Evolutionary conservation across 2,329 filamentous ascomycete genomes (phyloP).

Genomic region (Botryotinia calthae): DNA sequence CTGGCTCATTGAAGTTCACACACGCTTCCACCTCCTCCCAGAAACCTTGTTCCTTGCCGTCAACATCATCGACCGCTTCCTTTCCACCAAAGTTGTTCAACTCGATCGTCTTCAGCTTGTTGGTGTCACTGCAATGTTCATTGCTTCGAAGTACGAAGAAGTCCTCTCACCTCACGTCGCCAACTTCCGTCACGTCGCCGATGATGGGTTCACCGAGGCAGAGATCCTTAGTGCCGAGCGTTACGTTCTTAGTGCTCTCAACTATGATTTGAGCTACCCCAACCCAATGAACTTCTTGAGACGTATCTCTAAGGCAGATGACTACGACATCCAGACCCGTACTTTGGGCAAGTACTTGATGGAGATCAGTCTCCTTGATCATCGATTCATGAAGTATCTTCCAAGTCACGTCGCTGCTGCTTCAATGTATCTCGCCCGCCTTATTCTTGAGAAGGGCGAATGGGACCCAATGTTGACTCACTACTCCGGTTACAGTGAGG

Average conservation of each 20-base stretch:
- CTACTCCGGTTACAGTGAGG: constrained; percentile 90
- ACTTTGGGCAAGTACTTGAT: constrained; percentile 97
- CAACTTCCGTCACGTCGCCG: constrained; percentile 95
- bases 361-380: constrained; percentile 93
- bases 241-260: constrained; percentile 83
- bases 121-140: constrained; percentile 98
- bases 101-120: constrained; percentile 95
- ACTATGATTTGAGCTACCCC: constrained; percentile 97
- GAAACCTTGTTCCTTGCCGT: constrained; percentile 95
- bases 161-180: constrained; percentile 94
- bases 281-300: constrained; percentile 99
- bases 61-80: constrained; percentile 98
- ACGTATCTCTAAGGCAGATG: constrained; percentile 97
- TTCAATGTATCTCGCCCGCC: constrained; percentile 89
- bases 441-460: constrained; percentile 85
- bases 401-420: constrained; percentile 89
- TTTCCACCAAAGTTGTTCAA: constrained; percentile 92
- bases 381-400: constrained; percentile 85
- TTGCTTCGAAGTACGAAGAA: constrained; percentile 98
- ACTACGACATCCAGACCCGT: constrained; percentile 97
- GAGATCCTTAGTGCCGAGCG: constrained; percentile 98
- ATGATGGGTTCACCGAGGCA: constrained; percentile 91
- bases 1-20: constrained; percentile 98
- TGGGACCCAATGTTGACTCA: constrained; percentile 89
- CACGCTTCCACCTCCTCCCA: constrained; percentile 89